phyloP scores from a whole-genome alignment of 768 basidiomycete species.

The Phylloporus arenicola region DNA sequence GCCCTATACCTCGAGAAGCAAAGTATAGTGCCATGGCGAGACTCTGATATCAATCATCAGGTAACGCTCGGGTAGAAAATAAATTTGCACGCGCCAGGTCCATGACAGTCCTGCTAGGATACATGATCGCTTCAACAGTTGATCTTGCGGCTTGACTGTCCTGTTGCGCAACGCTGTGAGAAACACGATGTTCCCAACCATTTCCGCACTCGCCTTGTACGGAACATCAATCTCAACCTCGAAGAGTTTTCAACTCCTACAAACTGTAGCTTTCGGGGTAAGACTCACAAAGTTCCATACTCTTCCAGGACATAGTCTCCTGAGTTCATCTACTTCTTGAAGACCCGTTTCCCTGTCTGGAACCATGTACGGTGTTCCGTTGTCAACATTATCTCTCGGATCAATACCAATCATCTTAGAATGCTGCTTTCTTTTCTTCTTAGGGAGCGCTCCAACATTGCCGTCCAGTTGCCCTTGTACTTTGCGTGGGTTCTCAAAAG shows the following conservation, averaged over 20 bases:
- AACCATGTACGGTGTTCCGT: slow-evolving; percentile 54
- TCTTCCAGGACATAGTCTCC: slow-evolving; percentile 67
- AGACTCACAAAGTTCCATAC: slow-evolving; percentile 80
- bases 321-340: slow-evolving; percentile 72
- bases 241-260: background rate
- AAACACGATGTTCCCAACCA: background rate
- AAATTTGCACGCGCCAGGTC: slow-evolving; percentile 62
- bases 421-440: slow-evolving; percentile 37
- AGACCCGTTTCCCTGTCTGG: slow-evolving; percentile 86
- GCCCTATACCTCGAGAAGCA: slow-evolving; percentile 76
- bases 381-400: slow-evolving; percentile 2
- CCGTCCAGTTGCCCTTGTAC: slow-evolving; percentile 44
- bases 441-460: slow-evolving; percentile 41
- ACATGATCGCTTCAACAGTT: slow-evolving; percentile 66
- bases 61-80: background rate
- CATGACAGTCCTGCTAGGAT: slow-evolving; percentile 78
- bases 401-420: slow-evolving; percentile 2
- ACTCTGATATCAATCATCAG: slow-evolving; percentile 48
- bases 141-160: slow-evolving; percentile 58
- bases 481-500: slow-evolving; percentile 93
- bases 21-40: slow-evolving; percentile 91
- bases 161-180: slow-evolving; percentile 32
- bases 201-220: slow-evolving; percentile 49
- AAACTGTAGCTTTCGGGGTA: background rate
- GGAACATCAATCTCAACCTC: slow-evolving; percentile 85